Percentiles rank a stretch among this genome's conserved stretches.
Conservation (phyloP, 495 filamentous ascomycete species). For the Cetradonia linearis region DNA sequence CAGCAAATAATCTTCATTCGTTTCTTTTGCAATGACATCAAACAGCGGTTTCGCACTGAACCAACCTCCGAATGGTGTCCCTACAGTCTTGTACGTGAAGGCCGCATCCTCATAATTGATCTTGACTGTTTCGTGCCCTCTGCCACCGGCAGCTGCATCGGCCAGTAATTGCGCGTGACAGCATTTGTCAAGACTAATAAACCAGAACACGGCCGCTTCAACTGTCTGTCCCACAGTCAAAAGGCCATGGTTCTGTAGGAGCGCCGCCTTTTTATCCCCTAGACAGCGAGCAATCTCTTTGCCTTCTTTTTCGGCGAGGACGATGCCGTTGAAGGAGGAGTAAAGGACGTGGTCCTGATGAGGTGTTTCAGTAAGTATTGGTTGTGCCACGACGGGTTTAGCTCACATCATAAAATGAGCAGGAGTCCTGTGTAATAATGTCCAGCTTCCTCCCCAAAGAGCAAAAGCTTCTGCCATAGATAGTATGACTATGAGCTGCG, state of each 20-base stretch:
- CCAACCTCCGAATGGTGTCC: constrained; percentile 51
- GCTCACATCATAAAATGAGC: constrained; percentile 51
- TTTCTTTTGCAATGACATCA: constrained; percentile 60
- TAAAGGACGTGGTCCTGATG: constrained; percentile 54
- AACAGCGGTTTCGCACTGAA: constrained; percentile 67
- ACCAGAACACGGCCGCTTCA: constrained; percentile 62
- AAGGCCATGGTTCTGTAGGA: constrained; percentile 62
- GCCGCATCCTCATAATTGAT: constrained; percentile 58
- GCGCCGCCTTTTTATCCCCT: constrained; percentile 56
- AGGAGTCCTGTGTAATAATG: constrained; percentile 62
- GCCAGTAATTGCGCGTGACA: constrained; percentile 68
- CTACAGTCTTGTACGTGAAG: constrained; percentile 58
- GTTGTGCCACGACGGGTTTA: neutral
- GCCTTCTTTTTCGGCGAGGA: constrained; percentile 62
- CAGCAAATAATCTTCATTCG: constrained; percentile 46
- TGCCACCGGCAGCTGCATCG: constrained; percentile 59
- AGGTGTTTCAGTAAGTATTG: constrained; percentile 2
- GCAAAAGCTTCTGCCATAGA: constrained; percentile 62
- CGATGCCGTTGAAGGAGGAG: constrained; percentile 59
- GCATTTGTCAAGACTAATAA: constrained; percentile 62
- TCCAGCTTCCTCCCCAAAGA: constrained; percentile 57
- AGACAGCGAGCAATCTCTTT: constrained; percentile 53
- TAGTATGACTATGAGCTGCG: constrained; percentile 61
- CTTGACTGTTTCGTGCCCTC: constrained; percentile 54
- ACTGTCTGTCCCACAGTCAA: constrained; percentile 45